Conservation (phyloP, 106 monocot genomes). For the Chionographis japonica region DNA sequence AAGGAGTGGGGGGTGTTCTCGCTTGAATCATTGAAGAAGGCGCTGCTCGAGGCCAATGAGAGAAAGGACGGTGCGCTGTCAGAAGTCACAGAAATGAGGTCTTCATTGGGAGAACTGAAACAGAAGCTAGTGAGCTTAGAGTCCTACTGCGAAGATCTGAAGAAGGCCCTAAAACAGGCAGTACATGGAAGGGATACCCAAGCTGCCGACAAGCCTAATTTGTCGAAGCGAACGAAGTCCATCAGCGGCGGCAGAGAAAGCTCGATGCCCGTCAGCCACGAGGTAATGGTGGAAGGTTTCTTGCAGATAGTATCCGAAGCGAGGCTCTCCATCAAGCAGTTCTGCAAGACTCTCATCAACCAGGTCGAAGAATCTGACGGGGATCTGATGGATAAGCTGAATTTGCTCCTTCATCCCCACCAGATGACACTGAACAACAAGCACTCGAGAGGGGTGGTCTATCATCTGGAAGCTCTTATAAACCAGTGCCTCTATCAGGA, state of each 20-base stretch:
- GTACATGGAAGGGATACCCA: constrained; percentile 34
- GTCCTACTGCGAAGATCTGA: constrained; percentile 71
- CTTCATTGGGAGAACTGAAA: constrained; percentile 60
- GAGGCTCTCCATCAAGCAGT: constrained; percentile 78
- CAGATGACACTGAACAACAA: constrained; percentile 22
- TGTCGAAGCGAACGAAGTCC: constrained; percentile 51
- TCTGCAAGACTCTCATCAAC: constrained; percentile 66
- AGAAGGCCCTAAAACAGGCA: constrained; percentile 65
- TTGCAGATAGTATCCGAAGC: constrained; percentile 89
- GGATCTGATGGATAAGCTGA: constrained; percentile 47
- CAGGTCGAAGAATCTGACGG: constrained; percentile 40
- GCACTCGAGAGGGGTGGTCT: constrained; percentile 40
- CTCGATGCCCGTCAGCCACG: constrained; percentile 74
- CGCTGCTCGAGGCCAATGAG: constrained; percentile 66
- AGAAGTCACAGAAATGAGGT: constrained; percentile 72
- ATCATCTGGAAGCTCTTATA: constrained; percentile 72
- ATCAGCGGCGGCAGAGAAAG: constrained; percentile 24
- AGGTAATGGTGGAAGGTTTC: constrained; percentile 96
- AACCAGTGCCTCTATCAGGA: constrained; percentile 77
- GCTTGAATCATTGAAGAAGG: constrained; percentile 67
- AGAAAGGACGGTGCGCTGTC: constrained; percentile 59
- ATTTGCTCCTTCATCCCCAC: constrained; percentile 45
- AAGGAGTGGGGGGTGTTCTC: constrained; percentile 57
- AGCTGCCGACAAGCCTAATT: constrained; percentile 15
- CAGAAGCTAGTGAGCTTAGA: constrained; percentile 65